phyloP scores from a whole-genome alignment of 257 asterid species.

The Fraxinus pennsylvanica region DNA sequence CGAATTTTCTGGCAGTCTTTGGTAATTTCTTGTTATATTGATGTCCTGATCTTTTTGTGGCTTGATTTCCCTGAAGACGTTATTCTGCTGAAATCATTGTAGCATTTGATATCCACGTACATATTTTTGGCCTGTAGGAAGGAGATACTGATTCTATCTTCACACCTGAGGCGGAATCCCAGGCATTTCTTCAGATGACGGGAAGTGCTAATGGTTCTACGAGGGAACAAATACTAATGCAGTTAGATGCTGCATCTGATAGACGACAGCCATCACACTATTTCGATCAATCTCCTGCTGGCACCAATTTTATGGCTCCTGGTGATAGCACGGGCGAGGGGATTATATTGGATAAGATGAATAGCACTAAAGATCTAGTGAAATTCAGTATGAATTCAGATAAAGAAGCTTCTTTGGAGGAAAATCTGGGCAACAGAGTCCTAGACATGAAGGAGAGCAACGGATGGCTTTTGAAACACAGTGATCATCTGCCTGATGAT shows the following conservation, averaged over 20 bases:
- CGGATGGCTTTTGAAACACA: conserved; percentile 33
- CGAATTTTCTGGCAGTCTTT: not conserved
- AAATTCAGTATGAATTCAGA: conserved; percentile 19
- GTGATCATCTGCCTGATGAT: conserved; percentile 26
- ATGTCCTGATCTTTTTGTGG: not conserved
- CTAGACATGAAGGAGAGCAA: conserved; percentile 32
- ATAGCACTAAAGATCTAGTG: conserved; percentile 26
- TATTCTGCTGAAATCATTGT: conserved; percentile 8
- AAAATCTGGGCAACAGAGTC: conserved; percentile 25
- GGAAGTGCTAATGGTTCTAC: conserved; percentile 23
- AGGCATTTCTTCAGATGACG: conserved; percentile 28
- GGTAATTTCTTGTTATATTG: not conserved
- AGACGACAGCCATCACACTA: conserved; percentile 33
- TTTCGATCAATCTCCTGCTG: conserved; percentile 28
- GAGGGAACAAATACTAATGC: conserved; percentile 35
- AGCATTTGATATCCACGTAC: conserved; percentile 13
- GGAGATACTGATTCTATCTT: conserved; percentile 32
- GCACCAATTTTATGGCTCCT: conserved; percentile 21
- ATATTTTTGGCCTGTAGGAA: conserved; percentile 41
- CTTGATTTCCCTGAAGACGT: conserved; percentile 10
- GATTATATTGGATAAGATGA: conserved; percentile 26
- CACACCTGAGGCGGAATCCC: conserved; percentile 25
- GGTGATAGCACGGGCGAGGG: conserved; percentile 37
- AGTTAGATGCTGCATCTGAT: conserved; percentile 32
- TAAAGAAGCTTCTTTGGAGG: conserved; percentile 31